phyloP scores from a whole-genome alignment of 164 flowering plant genomes.

The Nymphaea thermarum region DNA sequence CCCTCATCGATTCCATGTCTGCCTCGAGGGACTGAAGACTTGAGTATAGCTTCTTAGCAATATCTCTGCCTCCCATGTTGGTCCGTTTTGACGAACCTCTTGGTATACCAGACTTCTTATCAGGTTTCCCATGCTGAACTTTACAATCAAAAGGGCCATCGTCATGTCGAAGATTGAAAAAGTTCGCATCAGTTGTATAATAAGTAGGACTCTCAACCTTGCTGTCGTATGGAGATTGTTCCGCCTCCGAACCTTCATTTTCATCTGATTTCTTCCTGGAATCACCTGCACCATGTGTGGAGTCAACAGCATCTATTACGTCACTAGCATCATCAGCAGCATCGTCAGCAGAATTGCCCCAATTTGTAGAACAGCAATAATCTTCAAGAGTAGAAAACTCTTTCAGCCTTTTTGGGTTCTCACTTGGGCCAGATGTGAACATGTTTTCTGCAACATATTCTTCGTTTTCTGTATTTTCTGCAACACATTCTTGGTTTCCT shows the following conservation, averaged over 20 bases:
- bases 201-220: neutral
- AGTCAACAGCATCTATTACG: constrained; percentile 77
- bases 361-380: constrained; percentile 21
- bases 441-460: constrained; percentile 6
- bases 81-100: constrained; percentile 24
- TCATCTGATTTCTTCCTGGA: neutral
- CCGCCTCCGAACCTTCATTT: neutral
- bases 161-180: constrained; percentile 7
- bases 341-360: constrained; percentile 40
- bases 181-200: neutral
- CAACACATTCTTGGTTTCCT: constrained; percentile 17
- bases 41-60: constrained; percentile 60
- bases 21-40: constrained; percentile 96
- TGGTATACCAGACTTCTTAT: constrained; percentile 40
- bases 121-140: constrained; percentile 14
- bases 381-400: constrained; percentile 31
- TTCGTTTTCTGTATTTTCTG: constrained; percentile 18
- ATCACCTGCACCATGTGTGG: constrained; percentile 13
- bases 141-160: constrained; percentile 23
- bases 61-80: constrained; percentile 53
- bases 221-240: neutral
- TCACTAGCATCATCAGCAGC: constrained; percentile 68
- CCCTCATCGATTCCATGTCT: constrained; percentile 92
- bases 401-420: constrained; percentile 31
- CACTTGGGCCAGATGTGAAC: constrained; percentile 8